Base-by-base conservation (phyloP, 768 basidiomycete species). In the Artomyces pyxidatus region DNA sequence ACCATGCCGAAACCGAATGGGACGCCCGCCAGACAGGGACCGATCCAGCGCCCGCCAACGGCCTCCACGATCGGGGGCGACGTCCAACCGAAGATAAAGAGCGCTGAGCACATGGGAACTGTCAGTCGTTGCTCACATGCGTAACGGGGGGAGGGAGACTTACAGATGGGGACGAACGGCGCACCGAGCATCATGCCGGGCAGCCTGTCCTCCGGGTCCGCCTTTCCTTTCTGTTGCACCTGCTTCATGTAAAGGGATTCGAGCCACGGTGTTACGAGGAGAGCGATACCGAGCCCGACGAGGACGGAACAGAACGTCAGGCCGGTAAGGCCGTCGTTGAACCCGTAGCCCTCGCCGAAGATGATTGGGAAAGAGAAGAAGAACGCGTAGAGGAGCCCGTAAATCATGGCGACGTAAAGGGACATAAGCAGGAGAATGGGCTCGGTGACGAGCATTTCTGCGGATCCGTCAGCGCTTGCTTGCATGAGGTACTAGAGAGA, bases 341-440 rank as follows among this genome's bases (percentile, higher is more conserved):
- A 72, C 14, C 55, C 50, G 53, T 70, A 68, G 40, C 60, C 58
- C 30, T 65, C 63, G 25, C 62, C 62, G 49, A 68, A 72, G 29
- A 71, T 61, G 53, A 72, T 66, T 14, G 68, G 69, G 58, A 57
- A 61, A 11, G 57, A 61, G 51, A 59, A 58, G 59, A 65, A 65
- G 52, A 65, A 63, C 10, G 61, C 62, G 61, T 68, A 69, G 23
- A 69, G 63, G 7, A 71, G 59, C 9, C 69, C 68, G 58, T 69
- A 72, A 49, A 72, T 65, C 49, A 74, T 60, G 17, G 69, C 64
- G 32, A 73, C 65, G 60, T 72, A 76, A 29, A 75, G 50, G 6
- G 71, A 69, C 42, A 75, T 68, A 7, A 71, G 60, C 8, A 74
- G 58, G 19, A 75, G 62, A 48, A 76, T 74, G 0, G 72, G 71